These are phyloP conservation scores for Mycena citricolor DNA, from an alignment of 1,284 basidiomycete genomes.

Conservation along the genomic window DNA sequence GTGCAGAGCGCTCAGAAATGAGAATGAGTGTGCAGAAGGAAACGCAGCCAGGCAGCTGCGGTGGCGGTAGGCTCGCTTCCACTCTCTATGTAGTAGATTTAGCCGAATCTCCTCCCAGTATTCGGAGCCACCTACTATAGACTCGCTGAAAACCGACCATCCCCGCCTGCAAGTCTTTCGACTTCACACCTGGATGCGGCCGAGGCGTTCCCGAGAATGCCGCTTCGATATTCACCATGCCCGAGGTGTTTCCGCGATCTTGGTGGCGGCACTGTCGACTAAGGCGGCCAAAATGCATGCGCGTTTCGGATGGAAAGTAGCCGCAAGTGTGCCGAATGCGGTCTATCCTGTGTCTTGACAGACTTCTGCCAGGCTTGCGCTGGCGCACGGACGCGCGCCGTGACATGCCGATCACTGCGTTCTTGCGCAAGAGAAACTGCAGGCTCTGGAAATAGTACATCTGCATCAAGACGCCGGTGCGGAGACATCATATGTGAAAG, in stretches of 20 bases:
- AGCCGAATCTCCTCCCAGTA: too few relatives aligned
- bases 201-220: not conserved
- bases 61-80: too few relatives aligned
- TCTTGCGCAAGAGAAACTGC: constrained; percentile 44
- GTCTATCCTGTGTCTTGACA: not conserved
- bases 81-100: too few relatives aligned
- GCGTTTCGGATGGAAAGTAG: not conserved
- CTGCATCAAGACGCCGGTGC: too few relatives aligned
- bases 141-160: too few relatives aligned
- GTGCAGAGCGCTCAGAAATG: too few relatives aligned
- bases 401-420: constrained; percentile 38
- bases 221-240: constrained; percentile 2
- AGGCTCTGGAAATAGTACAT: constrained; percentile 33
- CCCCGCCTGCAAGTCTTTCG: too few relatives aligned
- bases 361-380: not conserved
- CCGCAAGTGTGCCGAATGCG: constrained; percentile 6
- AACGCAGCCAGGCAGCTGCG: too few relatives aligned
- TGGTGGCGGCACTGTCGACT: not conserved
- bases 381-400: constrained; percentile 29
- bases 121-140: too few relatives aligned
- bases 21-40: too few relatives aligned
- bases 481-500: too few relatives aligned
- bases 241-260: not conserved
- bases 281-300: not conserved
- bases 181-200: too few relatives aligned